Base-by-base conservation (phyloP, 805 yeast species). In the Spathaspora sp. region DNA sequence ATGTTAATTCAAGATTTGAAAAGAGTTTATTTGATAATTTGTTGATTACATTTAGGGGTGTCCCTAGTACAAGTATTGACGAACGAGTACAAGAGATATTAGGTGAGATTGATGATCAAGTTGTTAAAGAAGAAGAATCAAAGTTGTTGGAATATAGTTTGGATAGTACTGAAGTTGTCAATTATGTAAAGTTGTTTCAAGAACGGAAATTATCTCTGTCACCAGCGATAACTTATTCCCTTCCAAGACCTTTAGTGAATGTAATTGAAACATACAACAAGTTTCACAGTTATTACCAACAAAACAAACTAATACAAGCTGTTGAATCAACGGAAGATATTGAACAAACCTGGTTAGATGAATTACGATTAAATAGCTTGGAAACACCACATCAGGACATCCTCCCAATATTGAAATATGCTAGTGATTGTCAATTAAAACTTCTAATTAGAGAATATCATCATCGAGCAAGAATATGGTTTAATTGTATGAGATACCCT, bases 1-100 rank as follows among this genome's bases (percentile, higher is more conserved):
- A 83, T n/a, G 82, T 87, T 63, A 90, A 92, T 58, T 75, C 90
- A 43, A 85, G 83, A 59, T 78, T 92, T 50, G 99, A 94, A 63
- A 85, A 56, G 46, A 61, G 70, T 45, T 60, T 64, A 26, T 63
- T 67, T 44, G 63, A 60, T 17, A 66, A 68, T 50, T 49, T 46
- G 28, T 50, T 56, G 6, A 59, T 57, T 42, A 44, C 47, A 42
- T 58, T 44, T 29, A 51, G 54, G 20, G 60, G 56, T 2, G 48
- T 17, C 10, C 14, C 28, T 23, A 18, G 16, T 11, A 52, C 56
- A 16, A 39, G 57, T 10, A 40, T 39, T 6, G 26, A 23, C 51
- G 38, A 12, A 48, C 59, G 18, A 55, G 26, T 23, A 4, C 26
- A 52, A 19, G 45, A 46, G 23, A 23, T 23, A 5, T 40, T 48